Evolutionary conservation across 2,329 filamentous ascomycete genomes (phyloP).

Genomic region (Coleophoma eucalyptorum): DNA sequence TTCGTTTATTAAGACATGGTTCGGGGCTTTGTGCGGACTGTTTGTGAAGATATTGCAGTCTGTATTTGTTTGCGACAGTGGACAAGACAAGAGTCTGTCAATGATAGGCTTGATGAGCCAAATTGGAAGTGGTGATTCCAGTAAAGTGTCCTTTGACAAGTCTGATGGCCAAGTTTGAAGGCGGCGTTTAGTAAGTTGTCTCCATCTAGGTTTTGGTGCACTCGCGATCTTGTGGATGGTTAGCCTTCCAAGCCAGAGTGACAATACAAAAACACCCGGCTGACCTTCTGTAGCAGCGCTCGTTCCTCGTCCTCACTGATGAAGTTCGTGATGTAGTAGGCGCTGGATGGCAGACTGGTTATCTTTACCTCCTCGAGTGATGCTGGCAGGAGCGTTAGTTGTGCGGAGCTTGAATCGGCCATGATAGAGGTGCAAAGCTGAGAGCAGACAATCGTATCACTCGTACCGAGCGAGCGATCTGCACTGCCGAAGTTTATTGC

Average conservation of each 20-base stretch:
- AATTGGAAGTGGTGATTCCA: slow-evolving; percentile 67
- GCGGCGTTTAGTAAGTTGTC: slow-evolving; percentile 79
- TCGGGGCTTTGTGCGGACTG: slow-evolving; percentile 74
- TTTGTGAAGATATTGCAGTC: slow-evolving; percentile 46
- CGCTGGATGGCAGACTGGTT: slow-evolving; percentile 52
- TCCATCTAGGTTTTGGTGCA: slow-evolving; percentile 77
- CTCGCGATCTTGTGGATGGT: slow-evolving; percentile 41
- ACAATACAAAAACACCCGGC: slow-evolving; percentile 3
- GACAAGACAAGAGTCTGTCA: slow-evolving; percentile 51
- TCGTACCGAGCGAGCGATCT: no score
- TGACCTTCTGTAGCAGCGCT: slow-evolving; percentile 66
- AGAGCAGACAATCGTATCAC: no score
- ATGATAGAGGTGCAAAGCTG: slow-evolving; percentile 1
- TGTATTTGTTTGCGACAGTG: slow-evolving; percentile 26
- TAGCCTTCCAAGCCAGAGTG: no score
- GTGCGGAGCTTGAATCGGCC: neutral
- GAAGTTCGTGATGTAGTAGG: slow-evolving; percentile 86
- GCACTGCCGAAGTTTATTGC: no score
- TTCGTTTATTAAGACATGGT: slow-evolving; percentile 93
- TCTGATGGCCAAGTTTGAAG: slow-evolving; percentile 89
- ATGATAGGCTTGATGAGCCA: slow-evolving; percentile 74
- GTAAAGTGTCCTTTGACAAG: slow-evolving; percentile 70
- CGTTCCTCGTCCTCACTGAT: slow-evolving; percentile 73
- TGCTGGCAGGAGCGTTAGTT: slow-evolving; percentile 10
- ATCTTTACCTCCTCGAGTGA: slow-evolving; percentile 51